Base-by-base conservation (phyloP, 345 rosid genomes). In the Physaria fendleri region DNA sequence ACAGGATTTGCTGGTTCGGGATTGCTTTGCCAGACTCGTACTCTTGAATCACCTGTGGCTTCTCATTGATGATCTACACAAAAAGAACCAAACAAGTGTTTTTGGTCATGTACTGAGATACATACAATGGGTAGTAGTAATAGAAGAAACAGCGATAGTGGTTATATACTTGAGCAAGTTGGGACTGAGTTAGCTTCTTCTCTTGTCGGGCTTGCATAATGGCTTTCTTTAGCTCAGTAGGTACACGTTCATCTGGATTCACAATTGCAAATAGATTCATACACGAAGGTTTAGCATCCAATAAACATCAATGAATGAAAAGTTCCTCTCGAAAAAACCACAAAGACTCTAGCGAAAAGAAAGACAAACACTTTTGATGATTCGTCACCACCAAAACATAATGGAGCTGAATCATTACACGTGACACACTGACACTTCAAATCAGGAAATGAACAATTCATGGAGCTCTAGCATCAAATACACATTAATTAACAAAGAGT, bases 1-100 rank as follows among this genome's bases (percentile, higher is more conserved):
- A 59, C 17, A 94, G 79, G 43, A 87, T 79, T 78, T 90, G 95
- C 60, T 94, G 99, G 46, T 94, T 94, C 0, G 99, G 99, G 49
- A 94, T 87, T 38, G 99, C 97, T 71, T 94, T 94, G 28, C 99
- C 99, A 38, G 97, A 81, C 64, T 94, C 97, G 0, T 90, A 94
- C 74, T 94, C 99, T 68, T 94, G 97, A 39, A 94, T 81, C 32
- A 87, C 72, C 71, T 87, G 97, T 30, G 99, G 97, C 78, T 94
- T 90, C 73, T 90, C 99, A 56, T 94, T 94, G 74, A 94, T 90
- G 58, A 83, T 1, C 99, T 89, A 83, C 58, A 39, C 64, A 39
- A 6, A 51, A 8, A 14, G 7, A 46, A 54, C 18, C 13, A 42
- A 2, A 60, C 29, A 35, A 5, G 16, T 0, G 2, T 1, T 32